Evolutionary conservation across 75 land plant species (phyloP).

Genomic region (Larix kaempferi): DNA sequence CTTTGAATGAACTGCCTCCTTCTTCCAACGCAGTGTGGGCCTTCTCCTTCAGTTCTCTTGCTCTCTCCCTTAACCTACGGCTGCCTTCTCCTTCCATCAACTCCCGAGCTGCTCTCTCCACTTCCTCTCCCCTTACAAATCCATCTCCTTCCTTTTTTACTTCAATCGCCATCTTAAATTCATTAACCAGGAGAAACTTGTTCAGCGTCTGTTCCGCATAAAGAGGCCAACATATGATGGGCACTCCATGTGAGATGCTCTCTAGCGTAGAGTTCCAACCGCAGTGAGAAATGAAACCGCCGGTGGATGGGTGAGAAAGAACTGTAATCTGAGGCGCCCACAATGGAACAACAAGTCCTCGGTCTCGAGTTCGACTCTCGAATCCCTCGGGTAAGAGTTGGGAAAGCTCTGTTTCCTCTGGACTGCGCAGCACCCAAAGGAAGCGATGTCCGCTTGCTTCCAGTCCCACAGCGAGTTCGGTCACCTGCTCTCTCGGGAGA

Average conservation of each 20-base stretch:
- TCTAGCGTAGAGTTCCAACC: conserved; percentile 43
- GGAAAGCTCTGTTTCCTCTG: not conserved
- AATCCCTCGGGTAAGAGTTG: conserved; percentile 16
- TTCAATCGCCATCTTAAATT: not conserved
- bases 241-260: conserved; percentile 20
- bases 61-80: conserved; percentile 14
- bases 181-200: conserved; percentile 18
- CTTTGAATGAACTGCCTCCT: not conserved
- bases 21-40: no score
- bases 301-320: conserved; percentile 32
- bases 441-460: conserved; percentile 23
- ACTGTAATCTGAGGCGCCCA: conserved; percentile 42
- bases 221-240: conserved; percentile 20
- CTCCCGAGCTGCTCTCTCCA: conserved; percentile 14
- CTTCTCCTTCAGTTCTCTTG: conserved; percentile 9
- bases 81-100: conserved; percentile 23
- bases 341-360: conserved; percentile 14
- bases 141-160: not conserved
- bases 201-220: conserved; percentile 31
- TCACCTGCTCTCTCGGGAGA: conserved; percentile 14
- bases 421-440: conserved; percentile 22
- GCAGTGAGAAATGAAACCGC: conserved; percentile 32
- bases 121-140: conserved; percentile 17
- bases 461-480: conserved; percentile 30
- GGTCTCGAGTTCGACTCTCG: not conserved